Percentiles rank a stretch among this genome's conserved stretches.
Conservation (phyloP, 2,329 filamentous ascomycete genomes). For the Fusarium lyarnte region DNA sequence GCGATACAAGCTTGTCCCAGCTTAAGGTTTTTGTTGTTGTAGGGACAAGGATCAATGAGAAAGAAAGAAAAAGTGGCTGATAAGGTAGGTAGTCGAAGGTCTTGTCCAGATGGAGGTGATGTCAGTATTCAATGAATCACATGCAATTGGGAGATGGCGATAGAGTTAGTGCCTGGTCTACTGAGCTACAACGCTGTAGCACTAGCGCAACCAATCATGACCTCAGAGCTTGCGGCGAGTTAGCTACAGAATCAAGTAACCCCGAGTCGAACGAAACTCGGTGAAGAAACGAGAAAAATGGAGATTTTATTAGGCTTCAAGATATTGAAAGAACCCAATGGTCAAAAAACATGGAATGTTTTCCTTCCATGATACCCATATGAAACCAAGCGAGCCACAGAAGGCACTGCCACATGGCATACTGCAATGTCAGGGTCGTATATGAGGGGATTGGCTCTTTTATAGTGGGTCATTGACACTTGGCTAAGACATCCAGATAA, state of each 20-base stretch:
- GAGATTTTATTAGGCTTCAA: not conserved
- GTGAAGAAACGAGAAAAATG: not conserved
- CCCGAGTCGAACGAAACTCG: conserved; percentile 6
- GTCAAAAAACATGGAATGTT: conserved; percentile 1
- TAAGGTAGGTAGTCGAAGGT: not conserved
- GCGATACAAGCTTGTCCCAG: conserved; percentile 10
- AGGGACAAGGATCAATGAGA: conserved; percentile 13
- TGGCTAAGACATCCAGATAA: conserved; percentile 7
- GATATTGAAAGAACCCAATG: not conserved
- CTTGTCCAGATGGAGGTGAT: conserved; percentile 34
- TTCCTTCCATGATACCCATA: not conserved
- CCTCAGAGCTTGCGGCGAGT: conserved; percentile 32
- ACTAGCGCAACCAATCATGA: conserved; percentile 34
- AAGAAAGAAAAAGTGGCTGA: not conserved
- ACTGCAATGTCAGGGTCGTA: conserved; percentile 28
- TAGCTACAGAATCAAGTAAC: not conserved
- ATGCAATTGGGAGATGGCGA: conserved; percentile 35
- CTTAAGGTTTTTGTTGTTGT: conserved; percentile 1
- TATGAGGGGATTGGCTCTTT: conserved; percentile 18
- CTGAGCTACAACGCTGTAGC: not conserved
- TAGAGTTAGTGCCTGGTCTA: not conserved
- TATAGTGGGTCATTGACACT: conserved; percentile 5
- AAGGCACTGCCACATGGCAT: conserved; percentile 19
- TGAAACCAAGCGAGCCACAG: conserved; percentile 23
- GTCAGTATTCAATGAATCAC: conserved; percentile 32